Evolutionary conservation across 257 asterid genomes (phyloP).

Genomic region (Forsythia viridissima): DNA sequence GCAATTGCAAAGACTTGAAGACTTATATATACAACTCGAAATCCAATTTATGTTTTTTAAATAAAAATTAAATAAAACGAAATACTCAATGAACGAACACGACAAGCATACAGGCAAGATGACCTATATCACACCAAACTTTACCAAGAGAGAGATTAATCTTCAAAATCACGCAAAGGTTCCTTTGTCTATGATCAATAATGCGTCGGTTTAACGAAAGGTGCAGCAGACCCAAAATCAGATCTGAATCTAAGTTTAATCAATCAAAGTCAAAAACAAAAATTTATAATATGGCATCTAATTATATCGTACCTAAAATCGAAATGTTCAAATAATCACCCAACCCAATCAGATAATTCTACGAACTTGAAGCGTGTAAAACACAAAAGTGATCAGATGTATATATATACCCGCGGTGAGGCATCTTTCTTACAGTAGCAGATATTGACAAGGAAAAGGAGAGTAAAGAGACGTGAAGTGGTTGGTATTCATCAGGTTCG

Average conservation of each 20-base stretch:
- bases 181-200: neutral
- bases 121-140: conserved; percentile 25
- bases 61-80: neutral
- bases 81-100: conserved; percentile 1
- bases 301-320: neutral
- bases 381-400: neutral
- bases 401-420: neutral
- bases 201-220: conserved; percentile 9
- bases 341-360: neutral
- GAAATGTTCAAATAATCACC: neutral
- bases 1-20: conserved; percentile 1
- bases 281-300: neutral
- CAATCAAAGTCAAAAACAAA: neutral
- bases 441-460: neutral
- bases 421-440: neutral
- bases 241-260: conserved; percentile 12
- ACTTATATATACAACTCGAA: neutral
- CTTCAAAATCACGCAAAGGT: conserved; percentile 14
- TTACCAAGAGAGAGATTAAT: conserved; percentile 12
- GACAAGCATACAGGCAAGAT: neutral
- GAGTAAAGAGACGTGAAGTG: neutral
- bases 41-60: neutral
- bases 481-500: neutral
- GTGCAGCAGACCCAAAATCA: conserved; percentile 8
- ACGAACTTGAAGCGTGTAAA: neutral